Base-by-base conservation (phyloP, 345 rosid genomes). In the Populus simonii region DNA sequence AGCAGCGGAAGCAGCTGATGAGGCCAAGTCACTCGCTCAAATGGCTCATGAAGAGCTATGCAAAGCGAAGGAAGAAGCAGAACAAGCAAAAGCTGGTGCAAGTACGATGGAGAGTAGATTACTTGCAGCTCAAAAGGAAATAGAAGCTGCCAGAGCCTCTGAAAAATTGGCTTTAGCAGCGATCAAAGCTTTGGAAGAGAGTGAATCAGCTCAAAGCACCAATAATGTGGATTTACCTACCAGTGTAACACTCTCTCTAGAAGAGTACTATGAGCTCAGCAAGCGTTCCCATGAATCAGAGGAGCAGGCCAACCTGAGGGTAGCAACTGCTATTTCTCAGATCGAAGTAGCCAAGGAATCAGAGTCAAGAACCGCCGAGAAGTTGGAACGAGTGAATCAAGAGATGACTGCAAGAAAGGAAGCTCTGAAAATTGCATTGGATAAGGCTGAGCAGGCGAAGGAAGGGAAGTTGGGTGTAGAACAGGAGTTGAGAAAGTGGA, bases 211-310 rank as follows among this genome's bases (percentile, higher is more conserved):
- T 78, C 84, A 75, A 81, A 85, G 72, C 63, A 73, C 73, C 2
- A 53, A 79, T 6, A 77, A 71, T 73, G 86, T 47, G 10, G 91
- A 90, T 82, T 82, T 90, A 47, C 83, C 90, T 15, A 47, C 87
- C 6, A 88, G 92, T 25, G 87, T 95, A 59, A 89, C 91, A 55
- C 92, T 95, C 73, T 89, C 98, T 43, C 62, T 93, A 69, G 92
- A 90, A 82, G 98, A 95, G 84, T 95, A 95, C 84, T 95, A 92
- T 18, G 91, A 92, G 70, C 96, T 95, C 45, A 92, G 97, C 86
- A 92, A 88, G 75, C 80, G 78, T 27, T 94, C 97, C 38, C 94
- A 89, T 4, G 97, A 95, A 59, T 93, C 96, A 31, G 92, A 91
- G 83, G 98, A 92, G 80, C 87, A 81, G 80, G 94, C 92, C 69